Evolutionary conservation across 192 early-diverging fungal genomes (phyloP).

Genomic region (Coemansia aciculifera): DNA sequence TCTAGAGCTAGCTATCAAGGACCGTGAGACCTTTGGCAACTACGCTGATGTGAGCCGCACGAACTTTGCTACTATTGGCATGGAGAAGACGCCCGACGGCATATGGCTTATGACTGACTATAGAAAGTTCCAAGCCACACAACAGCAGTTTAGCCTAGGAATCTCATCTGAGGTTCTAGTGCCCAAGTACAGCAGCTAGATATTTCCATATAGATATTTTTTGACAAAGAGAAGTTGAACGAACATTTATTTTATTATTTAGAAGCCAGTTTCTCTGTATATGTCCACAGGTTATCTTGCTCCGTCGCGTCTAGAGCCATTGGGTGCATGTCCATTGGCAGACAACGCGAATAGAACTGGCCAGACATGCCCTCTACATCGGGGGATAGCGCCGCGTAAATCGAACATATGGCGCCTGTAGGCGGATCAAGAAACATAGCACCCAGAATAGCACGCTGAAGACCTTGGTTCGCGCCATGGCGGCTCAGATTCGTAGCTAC

Average conservation of each 20-base stretch:
- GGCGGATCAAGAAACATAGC: conserved; percentile 4
- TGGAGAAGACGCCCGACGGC: conserved; percentile 16
- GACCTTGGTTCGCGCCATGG: neutral
- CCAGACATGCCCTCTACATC: conserved; percentile 16
- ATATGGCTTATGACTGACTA: conserved; percentile 16
- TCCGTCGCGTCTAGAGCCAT: conserved; percentile 9
- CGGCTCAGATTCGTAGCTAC: conserved; percentile 10
- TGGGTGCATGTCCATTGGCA: conserved; percentile 14
- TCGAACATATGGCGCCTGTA: conserved; percentile 13
- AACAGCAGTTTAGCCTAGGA: conserved; percentile 1
- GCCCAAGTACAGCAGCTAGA: conserved; percentile 15
- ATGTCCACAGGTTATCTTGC: conserved; percentile 28
- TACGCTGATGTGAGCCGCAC: neutral
- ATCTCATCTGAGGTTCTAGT: neutral
- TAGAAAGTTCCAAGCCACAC: conserved; percentile 18
- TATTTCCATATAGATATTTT: neutral
- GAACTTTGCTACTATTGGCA: neutral
- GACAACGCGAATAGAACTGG: conserved; percentile 9
- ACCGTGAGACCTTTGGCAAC: neutral
- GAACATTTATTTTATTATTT: neutral
- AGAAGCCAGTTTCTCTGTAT: conserved; percentile 21
- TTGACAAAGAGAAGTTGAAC: neutral
- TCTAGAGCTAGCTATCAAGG: conserved; percentile 16
- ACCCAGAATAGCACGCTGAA: neutral
- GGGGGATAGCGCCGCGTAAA: conserved; percentile 13